A percentile compares a stretch with the other conserved stretches of the same genome.
Evolutionary conservation across 768 basidiomycete species (phyloP).

Genomic region (Mycena rebaudengoi): DNA sequence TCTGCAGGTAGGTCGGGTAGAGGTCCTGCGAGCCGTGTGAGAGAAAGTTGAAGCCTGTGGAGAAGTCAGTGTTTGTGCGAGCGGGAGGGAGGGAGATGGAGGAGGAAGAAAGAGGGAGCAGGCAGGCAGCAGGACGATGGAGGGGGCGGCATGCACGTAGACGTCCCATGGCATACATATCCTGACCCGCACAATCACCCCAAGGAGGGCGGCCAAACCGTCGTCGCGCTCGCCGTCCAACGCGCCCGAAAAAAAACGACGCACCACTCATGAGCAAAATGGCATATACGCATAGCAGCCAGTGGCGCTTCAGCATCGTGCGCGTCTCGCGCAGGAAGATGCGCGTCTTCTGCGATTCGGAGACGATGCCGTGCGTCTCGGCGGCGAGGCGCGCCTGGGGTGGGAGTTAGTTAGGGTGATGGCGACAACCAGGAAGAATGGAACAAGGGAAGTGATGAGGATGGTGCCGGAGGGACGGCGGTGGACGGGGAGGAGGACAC

Average conservation of each 20-base stretch:
- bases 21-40: slow-evolving; percentile 79
- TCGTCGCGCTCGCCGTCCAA: too few species aligned
- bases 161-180: too few species aligned
- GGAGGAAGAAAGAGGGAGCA: too few species aligned
- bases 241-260: not conserved
- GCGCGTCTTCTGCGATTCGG: slow-evolving; percentile 60
- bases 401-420: slow-evolving; percentile 1
- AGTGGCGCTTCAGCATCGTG: too few species aligned
- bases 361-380: slow-evolving; percentile 33
- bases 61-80: too few species aligned
- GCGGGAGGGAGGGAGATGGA: too few species aligned
- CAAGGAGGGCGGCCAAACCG: too few species aligned
- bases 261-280: too few species aligned
- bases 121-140: too few species aligned
- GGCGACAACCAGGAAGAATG: not conserved
- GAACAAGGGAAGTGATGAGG: not conserved
- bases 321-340: slow-evolving; percentile 78
- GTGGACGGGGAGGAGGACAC: not conserved
- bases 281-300: too few species aligned
- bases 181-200: slow-evolving; percentile 49
- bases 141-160: too few species aligned
- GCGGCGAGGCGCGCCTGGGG: slow-evolving; percentile 18
- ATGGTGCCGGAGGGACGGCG: not conserved
- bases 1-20: slow-evolving; percentile 79
- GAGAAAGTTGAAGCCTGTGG: too few species aligned